These are phyloP conservation scores for Nicotiana benthamiana DNA, from an alignment of 257 asterid species.

Conservation along the genomic window DNA sequence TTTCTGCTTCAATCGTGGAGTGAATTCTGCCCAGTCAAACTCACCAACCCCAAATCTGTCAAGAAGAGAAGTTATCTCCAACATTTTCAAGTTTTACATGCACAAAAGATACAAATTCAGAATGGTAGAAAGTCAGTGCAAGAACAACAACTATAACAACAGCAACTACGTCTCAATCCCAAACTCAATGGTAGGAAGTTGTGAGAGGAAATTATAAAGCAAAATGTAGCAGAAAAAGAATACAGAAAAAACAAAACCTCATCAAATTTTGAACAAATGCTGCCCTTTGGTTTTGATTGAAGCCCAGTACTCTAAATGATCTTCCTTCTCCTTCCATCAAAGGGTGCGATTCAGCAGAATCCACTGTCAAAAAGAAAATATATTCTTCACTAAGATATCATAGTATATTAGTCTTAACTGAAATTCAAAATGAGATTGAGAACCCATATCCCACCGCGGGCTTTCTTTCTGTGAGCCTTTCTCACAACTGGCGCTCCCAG, in stretches of 20 bases:
- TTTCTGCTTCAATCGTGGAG: slow-evolving; percentile 81
- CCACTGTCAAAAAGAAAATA: slow-evolving; percentile 29
- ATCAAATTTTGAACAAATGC: slow-evolving; percentile 72
- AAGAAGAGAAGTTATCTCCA: slow-evolving; percentile 1
- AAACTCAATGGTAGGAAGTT: neutral
- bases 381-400: neutral
- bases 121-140: neutral
- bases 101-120: neutral
- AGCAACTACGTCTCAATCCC: neutral
- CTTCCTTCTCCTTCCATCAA: slow-evolving; percentile 97
- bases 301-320: slow-evolving; percentile 77
- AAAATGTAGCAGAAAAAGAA: neutral
- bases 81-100: slow-evolving; percentile 11
- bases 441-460: slow-evolving; percentile 54
- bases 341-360: slow-evolving; percentile 68
- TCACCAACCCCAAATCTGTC: slow-evolving; percentile 80
- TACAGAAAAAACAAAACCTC: slow-evolving; percentile 8
- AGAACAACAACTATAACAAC: neutral
- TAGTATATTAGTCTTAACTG: neutral
- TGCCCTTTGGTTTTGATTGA: slow-evolving; percentile 87
- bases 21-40: slow-evolving; percentile 83
- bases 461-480: slow-evolving; percentile 54
- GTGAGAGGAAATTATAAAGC: neutral
- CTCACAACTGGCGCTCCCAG: slow-evolving; percentile 53
- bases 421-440: neutral